Evolutionary conservation across 441 rosid species (phyloP).

Genomic region (Flueggea neowawraea): DNA sequence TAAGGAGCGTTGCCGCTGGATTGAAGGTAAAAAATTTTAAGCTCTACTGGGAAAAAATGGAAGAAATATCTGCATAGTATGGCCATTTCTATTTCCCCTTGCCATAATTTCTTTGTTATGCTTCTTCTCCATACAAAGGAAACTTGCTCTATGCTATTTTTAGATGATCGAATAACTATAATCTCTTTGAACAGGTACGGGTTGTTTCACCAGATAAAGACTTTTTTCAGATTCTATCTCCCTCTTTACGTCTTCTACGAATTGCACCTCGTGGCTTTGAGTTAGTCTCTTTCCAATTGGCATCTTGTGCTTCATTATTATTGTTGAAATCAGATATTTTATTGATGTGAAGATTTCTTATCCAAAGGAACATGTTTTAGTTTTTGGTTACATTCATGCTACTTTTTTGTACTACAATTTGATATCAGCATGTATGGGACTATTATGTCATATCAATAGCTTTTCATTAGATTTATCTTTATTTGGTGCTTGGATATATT

Average conservation of each 20-base stretch:
- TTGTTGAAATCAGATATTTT: background rate
- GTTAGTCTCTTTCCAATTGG: constrained; percentile 42
- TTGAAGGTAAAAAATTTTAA: constrained; percentile 49
- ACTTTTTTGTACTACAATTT: background rate
- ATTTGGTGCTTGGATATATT: too few relatives aligned
- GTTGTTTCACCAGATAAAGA: constrained; percentile 99
- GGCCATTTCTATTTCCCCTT: background rate
- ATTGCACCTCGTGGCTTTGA: constrained; percentile 87
- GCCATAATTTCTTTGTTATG: too few relatives aligned
- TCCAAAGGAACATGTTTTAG: background rate
- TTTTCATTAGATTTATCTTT: too few relatives aligned
- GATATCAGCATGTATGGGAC: background rate
- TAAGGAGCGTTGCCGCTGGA: constrained; percentile 76
- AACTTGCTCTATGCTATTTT: background rate
- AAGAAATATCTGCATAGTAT: background rate
- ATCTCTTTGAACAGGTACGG: constrained; percentile 56
- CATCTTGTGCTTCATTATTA: constrained; percentile 7
- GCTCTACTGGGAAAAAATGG: constrained; percentile 6
- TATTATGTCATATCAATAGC: too few relatives aligned
- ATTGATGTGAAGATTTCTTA: background rate
- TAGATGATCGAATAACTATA: background rate
- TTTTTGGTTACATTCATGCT: background rate
- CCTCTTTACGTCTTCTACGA: constrained; percentile 91
- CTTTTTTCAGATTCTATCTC: constrained; percentile 96
- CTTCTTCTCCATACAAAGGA: constrained; percentile 15